Evolutionary conservation across 2,329 filamentous ascomycete species (phyloP), one percentile per base, ranked within the genome.

Genomic region (Monilinia polystroma): DNA sequence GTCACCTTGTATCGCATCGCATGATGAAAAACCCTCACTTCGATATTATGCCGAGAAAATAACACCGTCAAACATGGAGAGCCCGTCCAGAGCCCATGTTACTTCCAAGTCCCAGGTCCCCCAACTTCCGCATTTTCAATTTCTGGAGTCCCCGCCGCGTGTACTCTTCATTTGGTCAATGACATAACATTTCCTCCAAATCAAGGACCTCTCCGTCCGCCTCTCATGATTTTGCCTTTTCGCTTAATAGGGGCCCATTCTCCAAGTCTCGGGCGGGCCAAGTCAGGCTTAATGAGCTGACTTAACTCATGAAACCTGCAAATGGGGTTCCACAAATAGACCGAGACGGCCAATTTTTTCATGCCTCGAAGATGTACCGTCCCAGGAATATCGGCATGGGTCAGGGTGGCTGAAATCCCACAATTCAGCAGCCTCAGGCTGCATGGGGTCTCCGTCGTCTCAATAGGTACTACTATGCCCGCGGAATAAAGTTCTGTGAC

Each of bases 101-200:
- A 26, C 32, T 8, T 38, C 26, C 45, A 35, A 43, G 32, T 20
- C 57, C 26, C 43, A 35, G 45, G 2, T 23, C 47, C 47, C 47
- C 47, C 20, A 49, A 11, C 10, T 23, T 49, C 47, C 20, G n/a
- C 45, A 49, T 23, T 23, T n/a, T 23, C 11, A 60, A 35, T 35
- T 41, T 52, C 53, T 59, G 54, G 45, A 58, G 45, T 58, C 63
- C 45, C 63, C 63, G 43, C 63, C 32, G 53, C 32, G 35, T 43
- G 52, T n/a, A 32, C 45, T 43, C 41, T 62, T 63, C 23, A 49
- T 51, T n/a, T 20, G 23, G 20, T 26, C n/a, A 10, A 65, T 65
- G 63, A 65, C 63, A 49, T 65, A 56, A 58, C 52, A 14, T 51
- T n/a, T 47, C n/a, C 12, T 16, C 16, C 14, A 52, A 23, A 54